phyloP scores from a whole-genome alignment of 129 eudicot species.

The Helianthus tuberosus region DNA sequence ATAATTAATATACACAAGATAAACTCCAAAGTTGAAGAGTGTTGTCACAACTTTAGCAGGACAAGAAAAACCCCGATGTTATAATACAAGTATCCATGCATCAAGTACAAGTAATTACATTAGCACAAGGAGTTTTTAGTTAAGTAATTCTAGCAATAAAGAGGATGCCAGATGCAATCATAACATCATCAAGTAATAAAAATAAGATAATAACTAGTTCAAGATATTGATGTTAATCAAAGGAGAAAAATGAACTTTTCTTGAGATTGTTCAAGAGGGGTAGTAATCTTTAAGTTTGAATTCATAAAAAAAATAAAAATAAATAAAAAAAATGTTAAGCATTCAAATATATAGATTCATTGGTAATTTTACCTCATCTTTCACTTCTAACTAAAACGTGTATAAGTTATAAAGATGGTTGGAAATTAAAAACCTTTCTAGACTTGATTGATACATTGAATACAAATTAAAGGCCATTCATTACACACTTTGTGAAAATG shows the following conservation, averaged over 20 bases:
- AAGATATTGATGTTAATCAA: slow-evolving; percentile 8
- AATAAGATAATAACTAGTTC: slow-evolving; percentile 20
- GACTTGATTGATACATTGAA: no score
- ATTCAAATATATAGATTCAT: slow-evolving; percentile 34
- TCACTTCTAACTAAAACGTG: no score
- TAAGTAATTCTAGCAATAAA: slow-evolving; percentile 7
- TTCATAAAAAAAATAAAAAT: not conserved
- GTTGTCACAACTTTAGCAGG: slow-evolving; percentile 31
- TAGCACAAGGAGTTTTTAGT: not conserved
- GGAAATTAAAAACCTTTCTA: no score
- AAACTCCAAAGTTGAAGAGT: slow-evolving; percentile 1
- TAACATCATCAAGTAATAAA: slow-evolving; percentile 21
- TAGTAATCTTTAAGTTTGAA: no score
- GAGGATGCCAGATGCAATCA: slow-evolving; percentile 30
- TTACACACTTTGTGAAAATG: no score
- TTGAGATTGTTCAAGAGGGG: no score
- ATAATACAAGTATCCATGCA: slow-evolving; percentile 20
- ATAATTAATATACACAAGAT: no score
- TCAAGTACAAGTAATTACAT: slow-evolving; percentile 20
- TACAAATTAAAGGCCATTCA: no score
- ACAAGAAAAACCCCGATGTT: slow-evolving; percentile 21
- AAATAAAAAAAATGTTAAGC: no score
- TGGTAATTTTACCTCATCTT: no score
- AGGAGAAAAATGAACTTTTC: not conserved
- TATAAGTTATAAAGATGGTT: no score